Evolutionary conservation across 1,139 yeast species (phyloP), one percentile per base, ranked within the genome.

Genomic region (Kodamaea arcana): DNA sequence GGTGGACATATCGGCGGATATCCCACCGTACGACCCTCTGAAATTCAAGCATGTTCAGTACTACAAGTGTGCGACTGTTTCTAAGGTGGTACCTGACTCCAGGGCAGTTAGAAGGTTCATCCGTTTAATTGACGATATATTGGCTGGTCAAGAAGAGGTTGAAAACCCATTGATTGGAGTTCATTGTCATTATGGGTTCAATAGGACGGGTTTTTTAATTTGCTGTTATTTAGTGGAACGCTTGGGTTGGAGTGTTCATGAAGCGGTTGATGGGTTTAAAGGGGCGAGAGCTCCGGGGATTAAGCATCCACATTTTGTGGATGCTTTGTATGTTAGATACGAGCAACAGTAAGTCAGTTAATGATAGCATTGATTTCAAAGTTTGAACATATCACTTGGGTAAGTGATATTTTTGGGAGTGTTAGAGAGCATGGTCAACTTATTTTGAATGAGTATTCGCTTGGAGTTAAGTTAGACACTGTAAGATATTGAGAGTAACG

Each of bases 101-200:
- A 62, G 68, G 8, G 79, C 84, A 9, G 79, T 83, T 14, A 55
- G 78, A 26, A 62, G 69, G 37, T 83, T 81, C 46, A 66, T 78
- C 28, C 69, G 62, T 31, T 60, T 80, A 32, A 70, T 80, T 7
- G 80, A 78, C 46, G 62, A 65, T 31, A 69, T 79, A 15, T 48
- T 75, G n/a, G 43, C 49, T 5, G 34, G 42, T 8, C 44, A 50
- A 9, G 31, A 52, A 41, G 36, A 40, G 18, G 43, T 47, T 29
- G 44, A 49, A 11, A 31, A 46, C 22, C 76, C 76, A 7, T 58
- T 68, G 23, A 61, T 83, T 4, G 88, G 75, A 0, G 83, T 83
- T 4, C 94, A 83, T 56, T 83, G 94, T 52, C 94, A 83, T 52
- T 83, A 83, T 52, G 94, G 94, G 3, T 84, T 82, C 56, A 83